A percentile compares a stretch with the other conserved stretches of the same genome.
Evolutionary conservation across 2,329 filamentous ascomycete species (phyloP).

Genomic region (Aspergillus sp.): DNA sequence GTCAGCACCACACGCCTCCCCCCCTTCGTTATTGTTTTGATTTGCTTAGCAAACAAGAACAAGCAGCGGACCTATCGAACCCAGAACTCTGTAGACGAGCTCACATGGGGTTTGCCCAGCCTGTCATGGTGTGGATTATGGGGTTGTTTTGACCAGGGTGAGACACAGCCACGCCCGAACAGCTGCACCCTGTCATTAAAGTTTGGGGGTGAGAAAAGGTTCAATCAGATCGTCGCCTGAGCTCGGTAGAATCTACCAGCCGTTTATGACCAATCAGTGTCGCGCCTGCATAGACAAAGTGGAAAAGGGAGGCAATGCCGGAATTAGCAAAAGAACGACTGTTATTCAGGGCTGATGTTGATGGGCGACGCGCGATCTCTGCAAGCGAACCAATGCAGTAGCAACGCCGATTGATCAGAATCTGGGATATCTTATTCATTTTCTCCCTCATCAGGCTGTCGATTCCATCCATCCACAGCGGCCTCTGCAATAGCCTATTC

Average conservation of each 20-base stretch:
- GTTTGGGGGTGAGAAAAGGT: not conserved
- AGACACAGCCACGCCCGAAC: slow-evolving; percentile 17
- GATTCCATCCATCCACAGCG: slow-evolving; percentile 2
- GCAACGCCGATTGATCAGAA: not conserved
- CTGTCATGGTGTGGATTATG: slow-evolving; percentile 8
- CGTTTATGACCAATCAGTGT: not conserved
- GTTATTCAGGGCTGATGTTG: not conserved
- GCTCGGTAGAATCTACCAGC: not conserved
- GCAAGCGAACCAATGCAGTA: slow-evolving; percentile 3
- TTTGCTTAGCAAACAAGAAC: not conserved
- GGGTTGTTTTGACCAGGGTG: slow-evolving; percentile 1
- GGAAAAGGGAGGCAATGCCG: not conserved
- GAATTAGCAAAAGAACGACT: not conserved
- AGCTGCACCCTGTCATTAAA: not conserved
- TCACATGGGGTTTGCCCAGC: not conserved
- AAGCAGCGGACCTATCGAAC: not conserved
- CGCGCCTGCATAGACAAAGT: no score
- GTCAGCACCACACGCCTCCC: not conserved
- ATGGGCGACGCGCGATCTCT: not conserved
- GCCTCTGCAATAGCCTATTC: slow-evolving; percentile 2
- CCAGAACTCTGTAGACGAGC: not conserved
- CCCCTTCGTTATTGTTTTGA: no score
- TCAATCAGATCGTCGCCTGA: slow-evolving; percentile 3
- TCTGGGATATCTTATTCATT: not conserved
- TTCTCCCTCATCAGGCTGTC: no score